Percentiles rank a stretch among this genome's conserved stretches.
Evolutionary conservation across 805 yeast species (phyloP).

Genomic region (Teunomyces barrocoloradensis): DNA sequence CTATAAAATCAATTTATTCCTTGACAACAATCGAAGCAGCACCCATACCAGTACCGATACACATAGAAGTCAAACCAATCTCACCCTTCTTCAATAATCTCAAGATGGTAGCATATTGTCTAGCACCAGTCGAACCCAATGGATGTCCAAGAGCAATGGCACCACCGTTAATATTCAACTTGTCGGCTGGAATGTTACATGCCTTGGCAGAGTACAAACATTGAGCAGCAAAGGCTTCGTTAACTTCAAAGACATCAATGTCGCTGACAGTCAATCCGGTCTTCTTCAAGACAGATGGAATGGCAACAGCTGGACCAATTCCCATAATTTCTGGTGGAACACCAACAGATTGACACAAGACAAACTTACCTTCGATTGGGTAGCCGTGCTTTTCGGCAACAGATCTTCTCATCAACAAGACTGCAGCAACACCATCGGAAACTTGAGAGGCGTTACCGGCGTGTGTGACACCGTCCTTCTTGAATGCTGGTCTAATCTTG

Average conservation of each 20-base stretch:
- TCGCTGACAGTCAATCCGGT: conserved; percentile 61
- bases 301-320: conserved; percentile 94
- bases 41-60: conserved; percentile 98
- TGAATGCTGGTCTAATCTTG: conserved; percentile 85
- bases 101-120: conserved; percentile 87
- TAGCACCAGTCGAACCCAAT: conserved; percentile 62
- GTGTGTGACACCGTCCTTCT: conserved; percentile 77
- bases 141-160: conserved; percentile 98
- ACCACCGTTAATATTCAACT: conserved; percentile 87
- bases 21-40: conserved; percentile 85
- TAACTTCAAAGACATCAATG: conserved; percentile 77
- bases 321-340: conserved; percentile 99
- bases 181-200: conserved; percentile 59
- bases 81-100: conserved; percentile 77
- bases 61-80: conserved; percentile 92
- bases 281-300: conserved; percentile 74
- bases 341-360: conserved; percentile 79
- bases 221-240: conserved; percentile 97
- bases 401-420: conserved; percentile 78
- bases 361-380: conserved; percentile 75
- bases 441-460: conserved; percentile 98
- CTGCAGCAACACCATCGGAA: conserved; percentile 94
- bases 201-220: conserved; percentile 71
- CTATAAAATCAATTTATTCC: conserved; percentile 47
- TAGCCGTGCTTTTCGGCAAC: conserved; percentile 73